Conservation (phyloP, 352 stramenopile genomes). For the Pythium aristosporum region DNA sequence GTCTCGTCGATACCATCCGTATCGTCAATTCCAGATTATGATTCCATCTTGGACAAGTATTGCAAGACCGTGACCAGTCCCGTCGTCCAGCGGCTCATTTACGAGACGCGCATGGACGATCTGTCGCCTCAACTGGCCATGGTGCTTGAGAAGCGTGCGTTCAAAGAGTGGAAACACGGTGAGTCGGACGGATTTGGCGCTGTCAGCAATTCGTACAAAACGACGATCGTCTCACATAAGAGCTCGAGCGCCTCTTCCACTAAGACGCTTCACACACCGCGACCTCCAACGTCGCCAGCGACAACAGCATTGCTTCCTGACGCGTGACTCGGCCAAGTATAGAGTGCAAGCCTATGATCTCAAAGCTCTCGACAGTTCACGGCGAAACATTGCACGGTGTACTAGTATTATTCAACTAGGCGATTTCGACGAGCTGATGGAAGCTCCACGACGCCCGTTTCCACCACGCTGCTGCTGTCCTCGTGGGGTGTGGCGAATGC, state of each 20-base stretch:
- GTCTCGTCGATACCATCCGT: constrained; percentile 43
- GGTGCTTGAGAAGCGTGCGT: constrained; percentile 67
- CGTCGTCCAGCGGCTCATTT: constrained; percentile 73
- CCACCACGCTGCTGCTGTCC: constrained; percentile 5
- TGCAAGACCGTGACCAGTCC: constrained; percentile 76
- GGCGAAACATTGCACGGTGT: background rate
- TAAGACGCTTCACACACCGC: constrained; percentile 5
- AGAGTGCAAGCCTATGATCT: background rate
- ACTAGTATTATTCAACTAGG: constrained; percentile 7
- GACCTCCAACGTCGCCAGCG: constrained; percentile 1
- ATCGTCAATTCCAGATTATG: constrained; percentile 58
- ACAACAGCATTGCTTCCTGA: background rate
- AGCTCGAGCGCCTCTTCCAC: background rate
- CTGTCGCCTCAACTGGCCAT: constrained; percentile 70
- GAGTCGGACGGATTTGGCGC: constrained; percentile 38
- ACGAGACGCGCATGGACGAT: constrained; percentile 53
- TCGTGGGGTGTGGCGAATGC: background rate
- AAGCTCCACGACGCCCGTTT: constrained; percentile 27
- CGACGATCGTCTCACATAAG: constrained; percentile 26
- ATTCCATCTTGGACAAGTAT: constrained; percentile 81
- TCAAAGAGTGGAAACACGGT: constrained; percentile 47
- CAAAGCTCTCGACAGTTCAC: no score
- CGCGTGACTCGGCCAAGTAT: background rate
- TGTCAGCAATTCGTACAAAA: constrained; percentile 46
- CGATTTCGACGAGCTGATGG: constrained; percentile 48